Conservation (phyloP, 2,329 filamentous ascomycete genomes). For the Emergomyces orientalis region DNA sequence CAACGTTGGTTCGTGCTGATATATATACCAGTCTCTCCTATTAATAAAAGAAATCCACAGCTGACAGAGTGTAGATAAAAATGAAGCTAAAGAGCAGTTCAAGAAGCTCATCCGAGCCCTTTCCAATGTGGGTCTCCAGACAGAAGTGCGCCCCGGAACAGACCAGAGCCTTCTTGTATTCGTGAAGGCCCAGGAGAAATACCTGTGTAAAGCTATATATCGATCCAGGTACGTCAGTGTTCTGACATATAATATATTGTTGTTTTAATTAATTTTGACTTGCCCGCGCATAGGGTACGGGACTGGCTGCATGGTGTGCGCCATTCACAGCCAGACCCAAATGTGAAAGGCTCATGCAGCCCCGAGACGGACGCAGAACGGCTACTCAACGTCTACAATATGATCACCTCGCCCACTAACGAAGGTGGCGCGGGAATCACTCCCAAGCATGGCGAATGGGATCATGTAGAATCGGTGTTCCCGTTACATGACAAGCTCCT, state of each 20-base stretch:
- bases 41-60: neutral
- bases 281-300: slow-evolving; percentile 52
- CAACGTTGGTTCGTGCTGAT: slow-evolving; percentile 47
- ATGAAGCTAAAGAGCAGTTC: slow-evolving; percentile 64
- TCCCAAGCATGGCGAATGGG: slow-evolving; percentile 59
- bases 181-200: slow-evolving; percentile 65
- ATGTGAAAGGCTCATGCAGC: slow-evolving; percentile 62
- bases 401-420: slow-evolving; percentile 63
- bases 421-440: slow-evolving; percentile 74
- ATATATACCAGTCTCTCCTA: neutral
- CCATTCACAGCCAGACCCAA: slow-evolving; percentile 62
- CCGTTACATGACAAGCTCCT: slow-evolving; percentile 68
- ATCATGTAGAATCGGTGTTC: slow-evolving; percentile 63
- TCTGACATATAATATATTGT: neutral
- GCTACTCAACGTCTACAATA: slow-evolving; percentile 74
- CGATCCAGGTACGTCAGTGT: slow-evolving; percentile 53
- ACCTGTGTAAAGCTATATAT: slow-evolving; percentile 73
- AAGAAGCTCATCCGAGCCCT: slow-evolving; percentile 67
- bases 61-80: slow-evolving; percentile 45
- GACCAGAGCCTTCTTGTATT: slow-evolving; percentile 71
- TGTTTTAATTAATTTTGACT: neutral
- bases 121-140: slow-evolving; percentile 68
- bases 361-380: slow-evolving; percentile 82
- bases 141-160: slow-evolving; percentile 75
- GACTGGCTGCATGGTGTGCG: slow-evolving; percentile 92